Percentiles rank a stretch among this genome's conserved stretches.
Conservation (phyloP, 768 basidiomycete genomes). For the Candolleomyces eurysporus region DNA sequence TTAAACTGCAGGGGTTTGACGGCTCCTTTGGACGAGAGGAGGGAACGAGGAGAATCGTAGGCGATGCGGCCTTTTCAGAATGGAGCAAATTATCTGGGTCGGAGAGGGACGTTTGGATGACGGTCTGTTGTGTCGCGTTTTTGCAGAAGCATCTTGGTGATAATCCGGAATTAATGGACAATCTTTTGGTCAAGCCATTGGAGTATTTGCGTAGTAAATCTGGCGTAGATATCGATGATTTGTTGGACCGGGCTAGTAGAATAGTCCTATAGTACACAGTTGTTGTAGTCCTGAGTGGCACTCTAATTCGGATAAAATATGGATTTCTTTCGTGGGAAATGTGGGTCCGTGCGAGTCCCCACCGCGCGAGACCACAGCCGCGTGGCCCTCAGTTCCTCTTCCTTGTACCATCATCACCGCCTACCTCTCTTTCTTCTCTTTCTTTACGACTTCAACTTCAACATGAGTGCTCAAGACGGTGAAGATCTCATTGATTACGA, state of each 20-base stretch:
- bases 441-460: slow-evolving; percentile 18
- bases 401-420: slow-evolving; percentile 18
- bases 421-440: slow-evolving; percentile 23
- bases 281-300: not conserved
- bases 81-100: slow-evolving; percentile 19
- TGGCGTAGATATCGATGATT: slow-evolving; percentile 14
- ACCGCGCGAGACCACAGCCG: slow-evolving; percentile 22
- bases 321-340: not conserved
- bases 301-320: not conserved
- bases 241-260: slow-evolving; percentile 13
- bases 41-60: slow-evolving; percentile 33
- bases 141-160: slow-evolving; percentile 19
- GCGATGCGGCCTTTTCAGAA: slow-evolving; percentile 30
- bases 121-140: slow-evolving; percentile 47
- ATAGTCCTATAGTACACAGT: not conserved
- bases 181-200: slow-evolving; percentile 39
- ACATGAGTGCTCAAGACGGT: slow-evolving; percentile 82
- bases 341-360: slow-evolving; percentile 35
- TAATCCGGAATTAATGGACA: slow-evolving; percentile 40
- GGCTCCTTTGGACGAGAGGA: slow-evolving; percentile 45
- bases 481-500: slow-evolving; percentile 95
- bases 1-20: slow-evolving; percentile 40
- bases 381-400: slow-evolving; percentile 13
- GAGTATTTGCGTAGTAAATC: slow-evolving; percentile 31
- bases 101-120: slow-evolving; percentile 45